Percentiles rank a stretch among this genome's conserved stretches.
Evolutionary conservation across 2,329 filamentous ascomycete species (phyloP).

Genomic region (Pseudogymnoascus sp.): DNA sequence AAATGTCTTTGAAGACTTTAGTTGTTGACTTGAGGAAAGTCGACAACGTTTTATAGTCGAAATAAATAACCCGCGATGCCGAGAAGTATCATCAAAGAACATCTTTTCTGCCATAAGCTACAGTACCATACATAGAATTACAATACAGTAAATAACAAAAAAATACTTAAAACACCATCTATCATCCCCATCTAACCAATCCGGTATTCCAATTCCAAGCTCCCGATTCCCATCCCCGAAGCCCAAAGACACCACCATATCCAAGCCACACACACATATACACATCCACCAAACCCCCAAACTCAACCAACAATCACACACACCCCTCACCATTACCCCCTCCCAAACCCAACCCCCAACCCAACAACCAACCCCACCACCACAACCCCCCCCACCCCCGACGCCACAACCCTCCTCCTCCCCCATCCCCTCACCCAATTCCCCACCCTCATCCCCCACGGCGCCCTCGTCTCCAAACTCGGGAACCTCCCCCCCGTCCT

Average conservation of each 20-base stretch:
- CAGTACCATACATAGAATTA: not conserved
- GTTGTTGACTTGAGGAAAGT: too few relatives aligned
- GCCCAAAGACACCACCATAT: not conserved
- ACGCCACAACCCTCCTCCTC: not conserved
- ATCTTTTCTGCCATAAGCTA: not conserved
- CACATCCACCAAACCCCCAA: not conserved
- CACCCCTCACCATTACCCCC: too few relatives aligned
- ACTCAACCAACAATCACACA: not conserved
- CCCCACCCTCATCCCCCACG: not conserved
- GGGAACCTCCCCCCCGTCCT: not conserved
- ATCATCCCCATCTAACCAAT: not conserved
- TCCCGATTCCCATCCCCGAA: not conserved
- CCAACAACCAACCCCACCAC: not conserved
- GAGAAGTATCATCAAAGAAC: not conserved
- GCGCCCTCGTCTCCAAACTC: not conserved
- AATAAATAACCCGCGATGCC: too few relatives aligned
- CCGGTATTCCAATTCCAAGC: not conserved
- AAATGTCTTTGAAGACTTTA: too few relatives aligned
- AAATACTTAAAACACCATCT: not conserved
- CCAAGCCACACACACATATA: not conserved
- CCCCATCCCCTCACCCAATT: not conserved
- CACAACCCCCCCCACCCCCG: not conserved
- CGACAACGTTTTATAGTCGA: too few relatives aligned
- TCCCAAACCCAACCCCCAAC: not conserved
- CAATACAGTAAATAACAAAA: not conserved